These are phyloP conservation scores for Fusarium sacchari DNA, from an alignment of 2,329 filamentous ascomycete genomes.

Conservation along the genomic window DNA sequence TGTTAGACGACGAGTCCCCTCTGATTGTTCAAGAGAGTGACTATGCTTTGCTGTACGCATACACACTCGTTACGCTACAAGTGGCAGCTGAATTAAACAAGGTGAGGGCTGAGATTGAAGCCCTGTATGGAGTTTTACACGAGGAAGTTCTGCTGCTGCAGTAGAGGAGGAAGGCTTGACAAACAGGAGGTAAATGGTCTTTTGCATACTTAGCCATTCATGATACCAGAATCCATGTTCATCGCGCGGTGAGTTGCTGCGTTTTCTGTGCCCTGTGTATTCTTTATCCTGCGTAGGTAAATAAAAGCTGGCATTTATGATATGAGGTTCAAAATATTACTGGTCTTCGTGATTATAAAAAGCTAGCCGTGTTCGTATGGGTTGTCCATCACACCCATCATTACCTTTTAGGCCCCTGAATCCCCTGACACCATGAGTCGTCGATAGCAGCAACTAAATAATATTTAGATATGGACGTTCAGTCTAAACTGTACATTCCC, in stretches of 20 bases:
- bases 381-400: slow-evolving; percentile 22
- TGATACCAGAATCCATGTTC: neutral
- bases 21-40: slow-evolving; percentile 74
- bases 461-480: neutral
- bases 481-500: slow-evolving; percentile 68
- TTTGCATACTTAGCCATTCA: slow-evolving; percentile 4
- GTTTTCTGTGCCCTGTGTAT: neutral
- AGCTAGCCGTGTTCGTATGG: neutral
- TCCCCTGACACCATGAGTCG: slow-evolving; percentile 12
- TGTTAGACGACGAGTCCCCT: slow-evolving; percentile 39
- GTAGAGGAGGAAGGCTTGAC: slow-evolving; percentile 44
- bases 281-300: neutral
- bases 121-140: slow-evolving; percentile 70
- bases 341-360: neutral
- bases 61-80: slow-evolving; percentile 76
- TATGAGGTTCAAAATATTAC: neutral
- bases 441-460: neutral
- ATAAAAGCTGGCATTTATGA: slow-evolving; percentile 3
- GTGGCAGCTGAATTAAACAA: slow-evolving; percentile 71
- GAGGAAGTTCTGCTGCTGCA: slow-evolving; percentile 68
- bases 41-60: slow-evolving; percentile 92
- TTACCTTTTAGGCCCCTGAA: slow-evolving; percentile 8
- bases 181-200: neutral
- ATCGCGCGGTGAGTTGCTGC: neutral
- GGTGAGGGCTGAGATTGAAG: slow-evolving; percentile 70